These are phyloP conservation scores for Sporothrix brunneoviolacea DNA, from an alignment of 2,329 filamentous ascomycete genomes.

Conservation along the genomic window DNA sequence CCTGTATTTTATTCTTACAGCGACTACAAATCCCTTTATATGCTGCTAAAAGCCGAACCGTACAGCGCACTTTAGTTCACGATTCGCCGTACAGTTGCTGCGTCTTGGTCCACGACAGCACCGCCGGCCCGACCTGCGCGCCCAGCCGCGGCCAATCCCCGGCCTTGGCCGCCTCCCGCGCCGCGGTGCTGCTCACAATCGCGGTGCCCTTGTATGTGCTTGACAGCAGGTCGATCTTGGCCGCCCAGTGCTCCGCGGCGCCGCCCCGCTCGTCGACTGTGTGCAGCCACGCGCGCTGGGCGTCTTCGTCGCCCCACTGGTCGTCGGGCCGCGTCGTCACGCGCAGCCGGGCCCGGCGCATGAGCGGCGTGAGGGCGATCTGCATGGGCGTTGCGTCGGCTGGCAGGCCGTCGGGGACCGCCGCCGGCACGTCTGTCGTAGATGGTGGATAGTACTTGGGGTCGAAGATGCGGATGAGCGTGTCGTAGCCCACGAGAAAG, in stretches of 20 bases:
- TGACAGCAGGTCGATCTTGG: conserved; percentile 53
- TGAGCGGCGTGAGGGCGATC: conserved; percentile 54
- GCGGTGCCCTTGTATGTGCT: conserved; percentile 36
- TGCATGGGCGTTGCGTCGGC: conserved; percentile 36
- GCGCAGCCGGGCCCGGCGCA: conserved; percentile 52
- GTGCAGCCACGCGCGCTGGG: conserved; percentile 49
- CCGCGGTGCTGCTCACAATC: conserved; percentile 54
- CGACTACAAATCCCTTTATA: too few species aligned
- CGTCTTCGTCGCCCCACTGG: conserved; percentile 50
- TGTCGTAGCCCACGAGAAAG: conserved; percentile 71
- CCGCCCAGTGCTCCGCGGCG: conserved; percentile 51
- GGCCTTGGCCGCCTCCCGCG: conserved; percentile 48
- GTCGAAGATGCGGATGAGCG: conserved; percentile 63
- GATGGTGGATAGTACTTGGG: conserved; percentile 58
- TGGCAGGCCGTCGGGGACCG: not conserved
- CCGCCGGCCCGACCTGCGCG: conserved; percentile 48
- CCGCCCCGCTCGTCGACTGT: conserved; percentile 37
- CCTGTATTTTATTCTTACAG: not conserved
- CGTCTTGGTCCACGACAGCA: conserved; percentile 51
- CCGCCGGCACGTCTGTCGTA: conserved; percentile 16
- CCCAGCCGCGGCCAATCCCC: conserved; percentile 41
- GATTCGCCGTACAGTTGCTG: conserved; percentile 48
- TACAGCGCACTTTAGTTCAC: too few species aligned
- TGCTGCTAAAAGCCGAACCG: too few species aligned
- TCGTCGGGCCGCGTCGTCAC: conserved; percentile 58